Conservation (phyloP, 1,284 basidiomycete species). For the Singerocomus inundabilis region DNA sequence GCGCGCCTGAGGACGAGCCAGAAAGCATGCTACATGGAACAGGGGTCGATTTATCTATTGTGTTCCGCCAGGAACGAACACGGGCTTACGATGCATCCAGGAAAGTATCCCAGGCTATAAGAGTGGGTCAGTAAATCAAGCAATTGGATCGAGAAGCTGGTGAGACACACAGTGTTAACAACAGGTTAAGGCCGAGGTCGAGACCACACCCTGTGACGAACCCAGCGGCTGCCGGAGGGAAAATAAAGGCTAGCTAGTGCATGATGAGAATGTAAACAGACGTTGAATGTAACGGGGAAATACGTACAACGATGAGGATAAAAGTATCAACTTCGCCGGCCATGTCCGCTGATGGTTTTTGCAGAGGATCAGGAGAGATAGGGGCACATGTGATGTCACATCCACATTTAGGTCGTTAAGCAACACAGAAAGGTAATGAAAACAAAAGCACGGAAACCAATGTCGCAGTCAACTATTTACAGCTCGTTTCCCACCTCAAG, state of each 20-base stretch:
- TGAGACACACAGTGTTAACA: slow-evolving; percentile 55
- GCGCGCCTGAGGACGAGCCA: slow-evolving; percentile 71
- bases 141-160: accelerated
- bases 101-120: slow-evolving; percentile 66
- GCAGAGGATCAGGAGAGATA: not conserved
- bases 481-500: slow-evolving; percentile 3
- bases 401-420: slow-evolving; percentile 23
- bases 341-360: slow-evolving; percentile 9
- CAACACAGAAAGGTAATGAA: not conserved
- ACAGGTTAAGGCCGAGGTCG: slow-evolving; percentile 68
- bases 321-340: slow-evolving; percentile 22
- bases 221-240: slow-evolving; percentile 56
- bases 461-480: slow-evolving; percentile 11
- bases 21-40: slow-evolving; percentile 46
- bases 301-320: slow-evolving; percentile 21
- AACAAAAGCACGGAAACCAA: slow-evolving; percentile 23
- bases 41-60: not conserved
- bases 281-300: not conserved
- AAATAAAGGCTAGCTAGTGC: slow-evolving; percentile 65
- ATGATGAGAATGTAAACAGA: not conserved
- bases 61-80: not conserved
- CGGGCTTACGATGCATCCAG: slow-evolving; percentile 58
- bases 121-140: not conserved
- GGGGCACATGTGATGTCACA: slow-evolving; percentile 22
- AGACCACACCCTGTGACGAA: slow-evolving; percentile 67